Evolutionary conservation across 2,329 filamentous ascomycete genomes (phyloP), one percentile per base, ranked within the genome.

Genomic region (Aspergillus fumigatus): DNA sequence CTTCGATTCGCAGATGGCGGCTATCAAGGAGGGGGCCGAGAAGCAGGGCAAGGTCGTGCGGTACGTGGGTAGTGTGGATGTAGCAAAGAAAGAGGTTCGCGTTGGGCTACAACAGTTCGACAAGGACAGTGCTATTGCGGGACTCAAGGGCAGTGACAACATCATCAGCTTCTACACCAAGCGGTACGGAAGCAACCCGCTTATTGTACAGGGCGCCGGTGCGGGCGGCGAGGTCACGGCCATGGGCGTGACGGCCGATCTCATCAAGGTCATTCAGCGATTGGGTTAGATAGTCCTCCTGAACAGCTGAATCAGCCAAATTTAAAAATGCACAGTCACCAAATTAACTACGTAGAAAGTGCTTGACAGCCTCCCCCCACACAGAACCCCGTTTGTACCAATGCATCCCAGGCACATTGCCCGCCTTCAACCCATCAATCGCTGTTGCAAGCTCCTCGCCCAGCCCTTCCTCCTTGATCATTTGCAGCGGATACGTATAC

Each of bases 121-220:
- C 64, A 85, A 85, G 65, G 89, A 88, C 59, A 91, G 95, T 70
- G 90, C 94, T 11, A 97, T 99, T 77, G 94, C 94, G 14, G 88
- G 89, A 50, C 82, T 99, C 56, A 96, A 96, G 83, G 94, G 94
- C 38, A 97, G 92, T 74, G 94, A 97, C 73, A 99, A 99, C 80
- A 96, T 99, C 73, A 96, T 99, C 72, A 96, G 88, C 80, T 97
- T 99, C 81, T 96, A 97, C 77, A 99, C 94, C 5, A 89, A 95
- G 81, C 84, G 94, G 67, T 99, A 99, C 71, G 92, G 92, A 57
- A 83, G 81, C 71, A 95, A 93, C 75, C 92, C 94, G 47, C 80
- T 99, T 61, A 96, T 97, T 70, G 85, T 99, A 61, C 93, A 97
- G 79, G 94, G 94, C 58, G 92, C 91, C 38, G 94, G 92, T 59